Percentiles rank a stretch among this genome's conserved stretches.
Evolutionary conservation across 768 basidiomycete genomes (phyloP).

Genomic region (Lactarius pseudohatsudake): DNA sequence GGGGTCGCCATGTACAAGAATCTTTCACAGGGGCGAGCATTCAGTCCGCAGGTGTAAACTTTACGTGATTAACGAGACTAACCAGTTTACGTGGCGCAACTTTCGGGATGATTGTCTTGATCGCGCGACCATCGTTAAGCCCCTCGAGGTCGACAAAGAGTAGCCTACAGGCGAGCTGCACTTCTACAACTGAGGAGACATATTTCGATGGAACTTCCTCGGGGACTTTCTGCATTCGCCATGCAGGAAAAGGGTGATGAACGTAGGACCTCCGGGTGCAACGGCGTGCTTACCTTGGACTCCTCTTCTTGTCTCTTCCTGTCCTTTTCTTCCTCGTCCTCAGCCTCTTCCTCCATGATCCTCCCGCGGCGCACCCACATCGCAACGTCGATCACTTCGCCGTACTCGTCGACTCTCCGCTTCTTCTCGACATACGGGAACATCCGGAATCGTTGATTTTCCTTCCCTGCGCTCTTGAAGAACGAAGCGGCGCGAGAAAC

Average conservation of each 20-base stretch:
- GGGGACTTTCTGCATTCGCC: slow-evolving; percentile 57
- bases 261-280: background rate
- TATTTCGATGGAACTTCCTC: slow-evolving; percentile 92
- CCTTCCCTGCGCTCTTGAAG: slow-evolving; percentile 74
- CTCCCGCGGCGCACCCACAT: slow-evolving; percentile 94
- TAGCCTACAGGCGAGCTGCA: slow-evolving; percentile 82
- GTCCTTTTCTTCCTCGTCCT: slow-evolving; percentile 77
- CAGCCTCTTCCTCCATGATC: slow-evolving; percentile 86
- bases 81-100: slow-evolving; percentile 97
- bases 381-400: slow-evolving; percentile 92
- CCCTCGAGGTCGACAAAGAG: slow-evolving; percentile 97
- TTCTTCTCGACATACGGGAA: slow-evolving; percentile 96
- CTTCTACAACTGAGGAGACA: slow-evolving; percentile 68
- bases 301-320: slow-evolving; percentile 78
- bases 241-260: slow-evolving; percentile 14
- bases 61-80: slow-evolving; percentile 26
- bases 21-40: slow-evolving; percentile 46
- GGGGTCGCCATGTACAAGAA: slow-evolving; percentile 78
- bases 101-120: slow-evolving; percentile 95
- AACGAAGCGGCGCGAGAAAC: slow-evolving; percentile 83
- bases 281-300: slow-evolving; percentile 54
- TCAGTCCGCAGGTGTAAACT: slow-evolving; percentile 5
- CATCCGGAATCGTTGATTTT: slow-evolving; percentile 87
- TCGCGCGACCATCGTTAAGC: slow-evolving; percentile 92
- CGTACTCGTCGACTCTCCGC: slow-evolving; percentile 90